Evolutionary conservation across 768 basidiomycete genomes (phyloP).

Genomic region (Collybia sordida): DNA sequence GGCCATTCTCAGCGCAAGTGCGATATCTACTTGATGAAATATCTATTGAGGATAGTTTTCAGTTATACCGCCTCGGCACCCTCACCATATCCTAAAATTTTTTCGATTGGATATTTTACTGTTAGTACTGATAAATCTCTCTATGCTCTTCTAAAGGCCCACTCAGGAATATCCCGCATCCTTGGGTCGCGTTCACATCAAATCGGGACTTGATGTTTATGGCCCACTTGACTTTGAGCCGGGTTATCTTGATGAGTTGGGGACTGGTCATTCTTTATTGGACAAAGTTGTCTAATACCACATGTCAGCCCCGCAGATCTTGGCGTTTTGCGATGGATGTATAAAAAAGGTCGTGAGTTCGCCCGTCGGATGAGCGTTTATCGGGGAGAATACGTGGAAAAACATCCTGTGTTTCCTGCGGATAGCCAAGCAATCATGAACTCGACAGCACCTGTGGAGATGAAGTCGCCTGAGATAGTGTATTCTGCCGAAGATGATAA

Average conservation of each 20-base stretch:
- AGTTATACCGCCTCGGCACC: slow-evolving; percentile 17
- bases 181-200: slow-evolving; percentile 48
- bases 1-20: slow-evolving; percentile 40
- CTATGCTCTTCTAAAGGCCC: slow-evolving; percentile 1
- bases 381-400: slow-evolving; percentile 34
- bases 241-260: slow-evolving; percentile 44
- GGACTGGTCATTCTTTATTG: background rate
- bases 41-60: slow-evolving; percentile 10
- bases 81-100: slow-evolving; percentile 24
- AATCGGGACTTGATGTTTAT: slow-evolving; percentile 37
- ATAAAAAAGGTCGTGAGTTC: slow-evolving; percentile 56
- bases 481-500: slow-evolving; percentile 42
- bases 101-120: slow-evolving; percentile 16
- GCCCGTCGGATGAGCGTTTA: slow-evolving; percentile 50
- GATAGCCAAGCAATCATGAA: slow-evolving; percentile 29
- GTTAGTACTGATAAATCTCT: slow-evolving; percentile 19
- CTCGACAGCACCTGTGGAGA: slow-evolving; percentile 26
- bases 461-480: slow-evolving; percentile 33
- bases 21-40: background rate
- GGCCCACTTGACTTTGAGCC: slow-evolving; percentile 45
- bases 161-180: slow-evolving; percentile 46
- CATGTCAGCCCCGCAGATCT: slow-evolving; percentile 40
- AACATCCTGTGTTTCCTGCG: slow-evolving; percentile 36
- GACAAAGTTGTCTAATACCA: background rate
- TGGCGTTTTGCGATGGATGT: slow-evolving; percentile 45